Evolutionary conservation across 306 rosid genomes (phyloP), one percentile per base, ranked within the genome.

Genomic region (Pachyrhizus erosus): DNA sequence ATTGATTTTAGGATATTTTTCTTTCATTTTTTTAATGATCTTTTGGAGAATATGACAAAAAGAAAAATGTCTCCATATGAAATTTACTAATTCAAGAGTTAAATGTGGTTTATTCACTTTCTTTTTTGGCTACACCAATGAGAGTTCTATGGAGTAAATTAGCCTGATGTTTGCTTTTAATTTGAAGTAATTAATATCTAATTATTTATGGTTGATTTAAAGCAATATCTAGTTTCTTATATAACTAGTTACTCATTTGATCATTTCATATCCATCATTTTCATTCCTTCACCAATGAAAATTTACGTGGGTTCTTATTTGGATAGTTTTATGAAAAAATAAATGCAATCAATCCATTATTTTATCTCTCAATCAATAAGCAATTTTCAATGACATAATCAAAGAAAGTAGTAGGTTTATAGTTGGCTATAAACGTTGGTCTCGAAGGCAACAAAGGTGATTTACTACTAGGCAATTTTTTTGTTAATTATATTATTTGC

Each of bases 271-370:
- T 15, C 55, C 68, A 55, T 51, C 48, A 5, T 33, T 29, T 79
- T 43, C 17, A 79, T 27, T 54, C 34, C 69, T 79, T 79, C 14
- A 55, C 31, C 5, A 46, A 42, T 40, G 40, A 70, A 71, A 54
- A 27, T 20, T 37, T 37, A 55, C 46, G n/a, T 12, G 3, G 6
- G 7, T 55, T 55, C 33, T 48, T 20, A 31, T 54, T 79, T 14
- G 7, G 61, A 33, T 34, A 48, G 43, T 37, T 79, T 70, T 34
- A 43, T 79, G 7, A 15, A 26, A 17, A 51, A 54, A 51, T 5
- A 77, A 37, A 37, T 79, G 26, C 55, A 40, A 43, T 54, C 29
- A 54, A 68, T 55, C 23, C 20, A 43, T 26, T 29, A 5, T 31
- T 51, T 42, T 58, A 42, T 39, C 49, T n/a, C 27, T 60, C 15